These are phyloP conservation scores for Xerocomellus chrysenteron DNA, from an alignment of 768 basidiomycete species.

Conservation along the genomic window DNA sequence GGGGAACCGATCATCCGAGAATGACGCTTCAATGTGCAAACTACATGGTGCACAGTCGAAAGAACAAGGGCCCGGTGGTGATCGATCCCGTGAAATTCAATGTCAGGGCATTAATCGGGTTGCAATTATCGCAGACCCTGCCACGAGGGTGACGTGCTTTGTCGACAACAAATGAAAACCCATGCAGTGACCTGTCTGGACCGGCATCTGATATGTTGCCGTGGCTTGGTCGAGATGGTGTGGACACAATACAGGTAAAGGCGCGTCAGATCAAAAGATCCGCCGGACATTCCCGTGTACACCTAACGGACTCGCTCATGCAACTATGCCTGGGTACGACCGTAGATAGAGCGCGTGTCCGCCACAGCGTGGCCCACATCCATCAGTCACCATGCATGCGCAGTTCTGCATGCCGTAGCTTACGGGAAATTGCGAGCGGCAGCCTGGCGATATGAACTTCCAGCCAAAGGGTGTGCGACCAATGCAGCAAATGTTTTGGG, in stretches of 20 bases:
- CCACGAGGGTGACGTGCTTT: constrained; percentile 23
- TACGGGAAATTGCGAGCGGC: constrained; percentile 24
- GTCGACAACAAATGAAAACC: constrained; percentile 15
- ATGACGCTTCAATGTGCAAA: constrained; percentile 10
- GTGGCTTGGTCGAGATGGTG: constrained; percentile 14
- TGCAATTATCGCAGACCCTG: constrained; percentile 1
- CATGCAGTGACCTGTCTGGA: constrained; percentile 12
- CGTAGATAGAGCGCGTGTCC: constrained; percentile 21
- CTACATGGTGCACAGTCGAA: constrained; percentile 6
- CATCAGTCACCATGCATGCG: constrained; percentile 32
- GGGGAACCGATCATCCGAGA: constrained; percentile 6
- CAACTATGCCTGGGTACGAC: constrained; percentile 11
- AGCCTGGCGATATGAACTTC: constrained; percentile 18
- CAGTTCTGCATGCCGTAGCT: constrained; percentile 27
- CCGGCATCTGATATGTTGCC: constrained; percentile 8
- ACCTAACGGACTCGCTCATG: constrained; percentile 16
- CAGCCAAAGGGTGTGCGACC: constrained; percentile 4
- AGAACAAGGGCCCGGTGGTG: background rate
- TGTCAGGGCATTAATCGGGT: constrained; percentile 13
- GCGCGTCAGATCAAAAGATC: constrained; percentile 19
- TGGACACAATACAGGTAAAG: constrained; percentile 21
- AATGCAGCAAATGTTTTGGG: constrained; percentile 1
- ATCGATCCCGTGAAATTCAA: constrained; percentile 8
- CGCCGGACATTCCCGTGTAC: constrained; percentile 23
- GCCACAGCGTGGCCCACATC: constrained; percentile 21